Evolutionary conservation across 495 filamentous ascomycete genomes (phyloP), one percentile per base, ranked within the genome.

Genomic region (Lasiosphaeria hispida): DNA sequence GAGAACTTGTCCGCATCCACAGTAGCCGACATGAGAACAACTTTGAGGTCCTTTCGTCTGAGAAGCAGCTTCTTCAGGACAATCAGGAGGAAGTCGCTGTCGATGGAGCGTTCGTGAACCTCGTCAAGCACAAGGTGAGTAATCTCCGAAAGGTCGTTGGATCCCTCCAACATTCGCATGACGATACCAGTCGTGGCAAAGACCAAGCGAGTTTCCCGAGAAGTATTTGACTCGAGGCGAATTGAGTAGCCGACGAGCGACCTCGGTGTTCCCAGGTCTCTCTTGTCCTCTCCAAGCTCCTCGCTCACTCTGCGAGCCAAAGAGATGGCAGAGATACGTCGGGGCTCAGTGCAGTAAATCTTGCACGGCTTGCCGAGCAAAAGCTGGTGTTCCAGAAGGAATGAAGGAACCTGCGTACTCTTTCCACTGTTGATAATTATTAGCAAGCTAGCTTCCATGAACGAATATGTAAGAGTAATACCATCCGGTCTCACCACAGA

Each of bases 21-120:
- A 3, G 94, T 98, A 6, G 94, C 94, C 50, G 92, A 96, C 94
- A 97, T 98, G 23, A 98, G 80, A 34, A 98, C 80, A 33, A 98
- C 87, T 62, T 81, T 82, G 44, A 96, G 72, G 44, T 92, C 83
- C 48, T 86, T 87, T 48, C 91, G 79, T 53, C 80, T 80, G 17
- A 80, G 61, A 66, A 96, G 80, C 13, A 97, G 75, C 60, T 92
- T 88, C 62, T 90, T 88, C 18, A 98, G 80, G 2, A 97, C 86
- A 58, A 97, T 89, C 10, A 98, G 76, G 15, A 98, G 77, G 70
- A 98, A 97, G 62, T 98, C 94, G 52, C 90, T 95, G 69, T 97
- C 94, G 59, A 98, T 97, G 15, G 89, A 88, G 53, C 92, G 83
- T 63, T 97, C 92, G 70, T 97, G 93, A 3, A 96, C 91, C 70